These are phyloP conservation scores for Exophiala xenobiotica DNA, from an alignment of 2,329 filamentous ascomycete genomes.

Conservation along the genomic window DNA sequence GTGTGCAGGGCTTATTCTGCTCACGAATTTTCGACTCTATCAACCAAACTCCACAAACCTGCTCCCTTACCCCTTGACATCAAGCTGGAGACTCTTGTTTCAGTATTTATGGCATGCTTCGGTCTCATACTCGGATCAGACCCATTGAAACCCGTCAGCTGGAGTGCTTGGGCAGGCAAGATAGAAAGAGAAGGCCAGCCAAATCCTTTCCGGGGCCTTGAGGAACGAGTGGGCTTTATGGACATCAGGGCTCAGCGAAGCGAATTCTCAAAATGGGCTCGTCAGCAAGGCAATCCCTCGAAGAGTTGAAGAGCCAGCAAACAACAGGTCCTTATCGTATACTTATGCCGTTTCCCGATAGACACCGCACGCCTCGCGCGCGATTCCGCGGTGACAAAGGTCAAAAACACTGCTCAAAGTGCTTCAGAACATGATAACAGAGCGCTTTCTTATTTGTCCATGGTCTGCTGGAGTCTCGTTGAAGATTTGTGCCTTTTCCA, in stretches of 20 bases:
- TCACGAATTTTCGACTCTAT: conserved; percentile 79
- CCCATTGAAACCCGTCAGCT: conserved; percentile 81
- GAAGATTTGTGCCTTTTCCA: too few species aligned
- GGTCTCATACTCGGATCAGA: conserved; percentile 79
- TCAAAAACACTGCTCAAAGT: too few species aligned
- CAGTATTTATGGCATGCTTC: conserved; percentile 74
- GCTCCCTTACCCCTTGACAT: conserved; percentile 75
- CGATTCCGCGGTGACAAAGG: too few species aligned
- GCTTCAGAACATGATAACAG: too few species aligned
- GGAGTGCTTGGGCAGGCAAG: conserved; percentile 72
- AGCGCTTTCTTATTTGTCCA: too few species aligned
- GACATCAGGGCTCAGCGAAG: conserved; percentile 75
- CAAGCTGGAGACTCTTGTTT: conserved; percentile 77
- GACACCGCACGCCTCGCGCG: too few species aligned
- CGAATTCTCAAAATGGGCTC: conserved; percentile 75
- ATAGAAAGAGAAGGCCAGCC: conserved; percentile 68
- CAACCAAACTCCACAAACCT: conserved; percentile 32
- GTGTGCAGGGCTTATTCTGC: conserved; percentile 83
- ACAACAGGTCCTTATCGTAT: background rate
- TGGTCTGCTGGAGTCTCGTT: too few species aligned
- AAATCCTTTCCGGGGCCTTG: conserved; percentile 77
- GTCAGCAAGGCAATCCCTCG: conserved; percentile 38
- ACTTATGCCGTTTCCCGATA: background rate
- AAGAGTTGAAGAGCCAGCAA: conserved; percentile 28
- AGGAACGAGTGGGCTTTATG: conserved; percentile 79